These are phyloP conservation scores for Cladosporium sphaerospermum DNA, from an alignment of 2,329 filamentous ascomycete genomes.

Conservation along the genomic window DNA sequence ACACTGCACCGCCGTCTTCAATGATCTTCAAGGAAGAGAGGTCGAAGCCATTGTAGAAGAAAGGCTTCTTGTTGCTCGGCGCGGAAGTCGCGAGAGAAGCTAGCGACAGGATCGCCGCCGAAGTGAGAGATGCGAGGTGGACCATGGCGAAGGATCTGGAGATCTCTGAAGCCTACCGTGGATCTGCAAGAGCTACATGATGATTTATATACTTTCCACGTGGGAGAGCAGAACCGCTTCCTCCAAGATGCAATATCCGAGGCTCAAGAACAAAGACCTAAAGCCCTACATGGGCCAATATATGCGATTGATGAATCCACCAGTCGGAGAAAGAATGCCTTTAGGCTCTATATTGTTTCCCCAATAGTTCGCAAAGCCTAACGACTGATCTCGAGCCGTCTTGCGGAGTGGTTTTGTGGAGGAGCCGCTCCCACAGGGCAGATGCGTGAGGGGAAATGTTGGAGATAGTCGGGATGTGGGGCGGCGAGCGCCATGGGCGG, in stretches of 20 bases:
- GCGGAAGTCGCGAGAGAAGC: not conserved
- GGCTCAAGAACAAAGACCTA: too few relatives aligned
- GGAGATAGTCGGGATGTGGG: slow-evolving; percentile 4
- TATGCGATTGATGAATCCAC: not conserved
- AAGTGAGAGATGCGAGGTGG: not conserved
- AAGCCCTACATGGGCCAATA: too few relatives aligned
- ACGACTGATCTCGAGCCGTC: not conserved
- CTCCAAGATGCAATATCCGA: too few relatives aligned
- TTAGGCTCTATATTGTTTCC: slow-evolving; percentile 1
- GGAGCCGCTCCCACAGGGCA: not conserved
- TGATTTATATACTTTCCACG: too few relatives aligned
- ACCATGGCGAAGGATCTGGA: not conserved
- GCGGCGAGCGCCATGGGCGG: not conserved
- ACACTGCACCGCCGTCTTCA: slow-evolving; percentile 33
- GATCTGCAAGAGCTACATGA: too few relatives aligned
- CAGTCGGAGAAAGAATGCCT: not conserved
- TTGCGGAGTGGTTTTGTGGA: not conserved
- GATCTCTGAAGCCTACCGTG: too few relatives aligned
- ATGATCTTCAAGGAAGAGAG: slow-evolving; percentile 33
- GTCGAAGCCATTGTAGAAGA: slow-evolving; percentile 36
- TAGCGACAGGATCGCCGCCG: not conserved
- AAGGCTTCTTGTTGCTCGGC: slow-evolving; percentile 12
- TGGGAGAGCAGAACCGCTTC: too few relatives aligned
- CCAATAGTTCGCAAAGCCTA: not conserved
- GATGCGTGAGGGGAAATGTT: slow-evolving; percentile 2